Base-by-base conservation (phyloP, 192 early-diverging fungal species). In the Thoreauomyces humboldtii region DNA sequence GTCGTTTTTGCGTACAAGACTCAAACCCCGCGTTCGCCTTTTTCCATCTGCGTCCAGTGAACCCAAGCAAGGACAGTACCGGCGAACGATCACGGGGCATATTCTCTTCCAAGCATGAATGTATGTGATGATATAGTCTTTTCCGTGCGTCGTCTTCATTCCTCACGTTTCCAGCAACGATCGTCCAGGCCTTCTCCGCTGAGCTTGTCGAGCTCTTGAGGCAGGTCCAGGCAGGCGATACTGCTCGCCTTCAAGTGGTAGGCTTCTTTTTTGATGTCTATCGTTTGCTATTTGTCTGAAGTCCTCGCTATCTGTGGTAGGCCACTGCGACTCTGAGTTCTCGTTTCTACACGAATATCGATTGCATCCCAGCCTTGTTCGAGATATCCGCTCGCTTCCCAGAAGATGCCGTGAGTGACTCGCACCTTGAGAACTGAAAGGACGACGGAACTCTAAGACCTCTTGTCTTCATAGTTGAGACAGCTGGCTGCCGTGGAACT, bases 401-500 rank as follows among this genome's bases (percentile, higher is more conserved):
- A 4, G 65, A 68, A 36, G 33, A 31, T 59, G 44, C 29, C 0
- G 63, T 65, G 34, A 17, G 63, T 54, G 21, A 7, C 32, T 14
- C 29, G n/a, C 12, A 22, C 33, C 34, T 2, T n/a, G n/a, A 46
- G 17, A 44, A 0, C 41, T 42, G 41, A 14, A 21, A 44, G 21
- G 17, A 44, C 21, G 17, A 0, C 17, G 1, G 42, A 44, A n/a
- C 42, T 44, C 42, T 0, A 44, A n/a, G 21, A 44, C 42, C 1
- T 21, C 0, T 1, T 17, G 17, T 42, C 41, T 28, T 52, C 29
- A 22, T 56, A 76, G 73, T 59, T 96, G 35, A 89, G 92, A 41
- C 92, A 94, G 72, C 77, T 96, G 45, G 88, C 91, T 29, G 87
- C 91, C 3, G 92, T 96, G 25, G 93, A 96, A 79, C 81, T 91